phyloP scores from a whole-genome alignment of 2,329 filamentous ascomycete genomes.

The Dothideomycetidae sp. region DNA sequence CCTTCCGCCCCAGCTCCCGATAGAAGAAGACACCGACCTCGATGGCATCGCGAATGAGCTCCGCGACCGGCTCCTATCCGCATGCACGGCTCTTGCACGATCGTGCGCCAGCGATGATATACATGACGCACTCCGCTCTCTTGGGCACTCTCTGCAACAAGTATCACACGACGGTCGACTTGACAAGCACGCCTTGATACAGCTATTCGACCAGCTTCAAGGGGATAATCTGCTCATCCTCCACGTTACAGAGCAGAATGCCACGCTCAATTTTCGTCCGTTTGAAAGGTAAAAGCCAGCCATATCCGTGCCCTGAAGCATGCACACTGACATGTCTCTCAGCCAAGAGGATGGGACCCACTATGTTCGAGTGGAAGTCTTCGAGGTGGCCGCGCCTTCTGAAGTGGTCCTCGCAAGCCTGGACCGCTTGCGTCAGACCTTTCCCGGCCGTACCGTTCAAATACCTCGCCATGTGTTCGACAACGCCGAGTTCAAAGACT shows the following conservation, averaged over 20 bases:
- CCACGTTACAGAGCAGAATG: constrained; percentile 7
- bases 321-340: neutral
- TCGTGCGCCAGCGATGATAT: neutral
- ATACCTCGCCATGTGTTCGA: neutral
- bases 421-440: constrained; percentile 42
- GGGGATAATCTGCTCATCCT: constrained; percentile 1
- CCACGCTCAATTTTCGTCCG: constrained; percentile 1
- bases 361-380: constrained; percentile 41
- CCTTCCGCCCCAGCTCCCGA: constrained; percentile 9
- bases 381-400: constrained; percentile 44
- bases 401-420: constrained; percentile 38
- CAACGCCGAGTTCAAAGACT: constrained; percentile 30
- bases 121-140: neutral
- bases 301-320: neutral
- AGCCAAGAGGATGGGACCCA: constrained; percentile 12
- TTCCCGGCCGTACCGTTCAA: constrained; percentile 40
- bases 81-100: neutral
- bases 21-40: neutral
- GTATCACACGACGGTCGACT: neutral
- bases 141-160: neutral
- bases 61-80: neutral
- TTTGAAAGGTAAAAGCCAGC: neutral
- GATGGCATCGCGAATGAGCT: neutral
- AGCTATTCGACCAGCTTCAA: neutral
- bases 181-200: neutral